Percentiles rank a stretch among this genome's conserved stretches.
phyloP scores from a whole-genome alignment of 495 filamentous ascomycete genomes.

The Sordaria brevicollis region DNA sequence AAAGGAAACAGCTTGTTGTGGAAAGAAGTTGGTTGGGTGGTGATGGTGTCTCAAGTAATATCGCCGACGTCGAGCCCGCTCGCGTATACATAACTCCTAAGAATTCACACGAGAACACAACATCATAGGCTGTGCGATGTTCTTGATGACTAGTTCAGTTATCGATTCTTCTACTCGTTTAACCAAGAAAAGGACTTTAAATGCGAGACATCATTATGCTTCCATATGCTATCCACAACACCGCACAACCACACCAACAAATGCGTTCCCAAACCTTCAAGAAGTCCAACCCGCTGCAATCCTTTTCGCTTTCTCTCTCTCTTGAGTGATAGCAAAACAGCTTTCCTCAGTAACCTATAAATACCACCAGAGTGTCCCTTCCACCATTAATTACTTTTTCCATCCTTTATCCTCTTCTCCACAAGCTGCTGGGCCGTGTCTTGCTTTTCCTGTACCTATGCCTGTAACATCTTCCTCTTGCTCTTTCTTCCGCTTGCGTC shows the following conservation, averaged over 20 bases:
- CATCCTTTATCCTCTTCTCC: neutral
- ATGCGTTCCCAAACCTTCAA: neutral
- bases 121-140: neutral
- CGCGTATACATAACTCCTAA: neutral
- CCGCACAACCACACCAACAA: neutral
- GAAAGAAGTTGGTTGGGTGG: too few species aligned
- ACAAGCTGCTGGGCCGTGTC: neutral
- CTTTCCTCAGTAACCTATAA: neutral
- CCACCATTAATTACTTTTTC: neutral
- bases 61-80: too few species aligned
- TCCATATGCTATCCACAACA: neutral
- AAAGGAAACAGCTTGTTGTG: too few species aligned
- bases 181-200: neutral
- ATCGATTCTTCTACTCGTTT: neutral
- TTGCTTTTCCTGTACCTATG: neutral
- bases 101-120: neutral
- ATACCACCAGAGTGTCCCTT: neutral
- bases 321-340: neutral
- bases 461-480: neutral
- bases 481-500: neutral
- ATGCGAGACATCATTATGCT: neutral
- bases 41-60: too few species aligned
- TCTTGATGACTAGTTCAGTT: neutral
- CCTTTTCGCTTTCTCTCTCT: too few species aligned
- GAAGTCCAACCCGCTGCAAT: neutral